phyloP scores from a whole-genome alignment of 805 yeast species.

The Ascoidea rubescens region DNA sequence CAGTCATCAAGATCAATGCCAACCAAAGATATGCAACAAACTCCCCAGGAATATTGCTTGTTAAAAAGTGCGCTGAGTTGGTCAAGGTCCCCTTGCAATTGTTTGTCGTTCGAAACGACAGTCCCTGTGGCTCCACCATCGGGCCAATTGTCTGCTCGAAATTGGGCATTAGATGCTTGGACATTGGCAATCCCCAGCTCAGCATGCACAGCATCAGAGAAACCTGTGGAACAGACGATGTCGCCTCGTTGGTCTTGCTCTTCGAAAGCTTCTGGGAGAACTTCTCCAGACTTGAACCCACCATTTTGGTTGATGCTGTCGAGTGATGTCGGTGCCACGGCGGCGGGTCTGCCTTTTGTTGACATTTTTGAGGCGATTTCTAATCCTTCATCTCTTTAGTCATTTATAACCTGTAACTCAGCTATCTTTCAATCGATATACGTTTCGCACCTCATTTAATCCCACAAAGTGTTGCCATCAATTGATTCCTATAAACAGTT shows the following conservation, averaged over 20 bases:
- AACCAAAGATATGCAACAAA: slow-evolving; percentile 93
- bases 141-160: slow-evolving; percentile 88
- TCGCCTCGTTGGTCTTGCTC: slow-evolving; percentile 44
- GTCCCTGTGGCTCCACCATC: slow-evolving; percentile 93
- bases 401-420: no score
- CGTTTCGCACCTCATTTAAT: no score
- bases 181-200: slow-evolving; percentile 82
- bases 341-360: no score
- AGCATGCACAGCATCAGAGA: slow-evolving; percentile 93
- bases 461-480: no score
- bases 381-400: no score
- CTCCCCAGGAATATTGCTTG: slow-evolving; percentile 71
- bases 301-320: no score
- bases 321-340: no score
- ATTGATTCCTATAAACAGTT: no score
- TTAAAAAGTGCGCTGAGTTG: slow-evolving; percentile 54
- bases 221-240: slow-evolving; percentile 72
- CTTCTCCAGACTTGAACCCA: slow-evolving; percentile 15
- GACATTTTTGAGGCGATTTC: no score
- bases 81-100: slow-evolving; percentile 68
- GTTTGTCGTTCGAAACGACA: slow-evolving; percentile 86
- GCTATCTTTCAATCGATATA: no score
- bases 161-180: slow-evolving; percentile 77
- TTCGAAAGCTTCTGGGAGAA: slow-evolving; percentile 49
- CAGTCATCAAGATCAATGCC: slow-evolving; percentile 87